Evolutionary conservation across 78 protist genomes (phyloP).

Genomic region (Speleostelium caveatum): DNA sequence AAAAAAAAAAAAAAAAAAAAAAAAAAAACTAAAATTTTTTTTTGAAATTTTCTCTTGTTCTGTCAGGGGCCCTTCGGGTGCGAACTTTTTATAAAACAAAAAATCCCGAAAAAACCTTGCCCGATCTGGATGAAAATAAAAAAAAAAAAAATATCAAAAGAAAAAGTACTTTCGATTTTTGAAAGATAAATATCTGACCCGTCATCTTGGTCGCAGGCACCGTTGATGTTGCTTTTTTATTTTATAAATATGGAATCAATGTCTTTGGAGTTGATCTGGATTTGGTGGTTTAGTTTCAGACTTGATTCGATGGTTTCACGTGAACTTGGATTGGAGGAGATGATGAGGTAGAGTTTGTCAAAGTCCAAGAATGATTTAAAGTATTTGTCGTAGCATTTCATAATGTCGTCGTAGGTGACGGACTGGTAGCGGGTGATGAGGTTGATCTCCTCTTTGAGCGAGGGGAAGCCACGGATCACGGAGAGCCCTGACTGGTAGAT

Average conservation of each 20-base stretch:
- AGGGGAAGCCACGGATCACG: background rate
- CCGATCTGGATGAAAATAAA: too few species aligned
- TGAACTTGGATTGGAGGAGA: slow-evolving; percentile 26
- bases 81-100: too few species aligned
- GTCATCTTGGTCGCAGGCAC: too few species aligned
- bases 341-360: background rate
- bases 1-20: too few species aligned
- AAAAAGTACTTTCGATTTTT: too few species aligned
- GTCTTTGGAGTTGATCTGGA: background rate
- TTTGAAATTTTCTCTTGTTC: too few species aligned
- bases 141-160: too few species aligned
- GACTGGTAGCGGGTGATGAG: slow-evolving; percentile 11
- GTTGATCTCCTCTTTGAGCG: slow-evolving; percentile 5
- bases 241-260: background rate
- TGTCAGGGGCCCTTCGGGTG: too few species aligned
- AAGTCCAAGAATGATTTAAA: slow-evolving; percentile 12
- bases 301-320: background rate
- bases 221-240: too few species aligned
- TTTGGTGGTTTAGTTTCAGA: background rate
- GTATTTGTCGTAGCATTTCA: slow-evolving; percentile 10
- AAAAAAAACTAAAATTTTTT: too few species aligned
- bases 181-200: too few species aligned
- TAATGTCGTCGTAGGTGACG: slow-evolving; percentile 20
- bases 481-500: background rate
- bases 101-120: too few species aligned